These are phyloP conservation scores for Artomyces pyxidatus DNA, from an alignment of 768 basidiomycete genomes.

Conservation along the genomic window DNA sequence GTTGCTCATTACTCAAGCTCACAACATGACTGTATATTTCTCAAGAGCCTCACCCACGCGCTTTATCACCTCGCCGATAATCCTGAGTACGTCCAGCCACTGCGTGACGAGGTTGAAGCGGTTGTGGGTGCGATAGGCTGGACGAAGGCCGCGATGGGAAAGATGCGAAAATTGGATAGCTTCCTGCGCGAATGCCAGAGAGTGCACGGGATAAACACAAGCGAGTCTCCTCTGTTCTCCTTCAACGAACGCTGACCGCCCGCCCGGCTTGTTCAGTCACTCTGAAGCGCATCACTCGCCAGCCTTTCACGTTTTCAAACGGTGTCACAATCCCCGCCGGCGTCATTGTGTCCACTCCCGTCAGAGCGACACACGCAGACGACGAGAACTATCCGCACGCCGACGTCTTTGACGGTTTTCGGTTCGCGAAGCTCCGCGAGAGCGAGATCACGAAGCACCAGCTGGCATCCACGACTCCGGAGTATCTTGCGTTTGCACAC, in stretches of 20 bases:
- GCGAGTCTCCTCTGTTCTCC: too few relatives aligned
- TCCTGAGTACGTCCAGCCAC: conserved; percentile 17
- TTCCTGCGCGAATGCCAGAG: conserved; percentile 20
- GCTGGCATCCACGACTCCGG: conserved; percentile 8
- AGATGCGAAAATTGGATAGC: conserved; percentile 19
- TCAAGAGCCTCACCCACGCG: conserved; percentile 4
- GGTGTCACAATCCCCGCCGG: conserved; percentile 34
- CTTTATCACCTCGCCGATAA: conserved; percentile 17
- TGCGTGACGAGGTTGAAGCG: conserved; percentile 19
- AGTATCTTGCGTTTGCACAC: conserved; percentile 19
- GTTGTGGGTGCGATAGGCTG: conserved; percentile 16
- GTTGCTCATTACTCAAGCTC: too few relatives aligned
- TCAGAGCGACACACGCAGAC: conserved; percentile 24
- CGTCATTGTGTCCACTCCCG: conserved; percentile 25
- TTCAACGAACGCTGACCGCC: too few relatives aligned
- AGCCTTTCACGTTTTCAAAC: conserved; percentile 37
- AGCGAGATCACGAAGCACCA: not conserved
- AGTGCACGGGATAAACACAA: not conserved
- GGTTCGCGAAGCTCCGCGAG: conserved; percentile 22
- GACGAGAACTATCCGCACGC: conserved; percentile 26
- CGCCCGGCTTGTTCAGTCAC: conserved; percentile 4
- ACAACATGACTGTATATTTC: too few relatives aligned
- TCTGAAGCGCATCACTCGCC: conserved; percentile 25
- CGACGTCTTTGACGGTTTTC: conserved; percentile 32
- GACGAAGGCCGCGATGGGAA: conserved; percentile 16